Percentiles rank a stretch among this genome's conserved stretches.
These are phyloP conservation scores for Pythium aquatile DNA, from an alignment of 352 stramenopile genomes.

Conservation along the genomic window DNA sequence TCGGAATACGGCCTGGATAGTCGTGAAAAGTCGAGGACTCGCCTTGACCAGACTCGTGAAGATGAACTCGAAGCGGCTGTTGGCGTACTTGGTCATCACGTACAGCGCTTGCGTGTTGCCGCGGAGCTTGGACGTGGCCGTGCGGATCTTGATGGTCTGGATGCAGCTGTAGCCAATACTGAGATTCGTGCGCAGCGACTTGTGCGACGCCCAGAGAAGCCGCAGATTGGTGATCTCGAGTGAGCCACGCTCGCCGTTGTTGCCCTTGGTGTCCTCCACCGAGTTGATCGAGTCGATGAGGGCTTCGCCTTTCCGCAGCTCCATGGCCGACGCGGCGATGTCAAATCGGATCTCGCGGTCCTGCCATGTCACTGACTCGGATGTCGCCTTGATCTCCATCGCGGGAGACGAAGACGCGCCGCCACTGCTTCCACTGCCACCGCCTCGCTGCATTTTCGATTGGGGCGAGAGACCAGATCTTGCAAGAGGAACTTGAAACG, in stretches of 20 bases:
- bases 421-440: neutral
- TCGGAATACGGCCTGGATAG: conserved; percentile 89
- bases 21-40: conserved; percentile 90
- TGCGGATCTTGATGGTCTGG: conserved; percentile 88
- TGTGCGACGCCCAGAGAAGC: conserved; percentile 90
- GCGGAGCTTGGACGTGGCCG: conserved; percentile 86
- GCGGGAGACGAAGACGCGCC: neutral
- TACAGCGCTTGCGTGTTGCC: conserved; percentile 91
- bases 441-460: conserved; percentile 6
- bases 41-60: conserved; percentile 93
- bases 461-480: neutral
- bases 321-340: conserved; percentile 51
- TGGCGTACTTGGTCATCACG: conserved; percentile 89
- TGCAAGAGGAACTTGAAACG: neutral
- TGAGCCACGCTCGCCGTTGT: conserved; percentile 90
- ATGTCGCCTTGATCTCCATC: conserved; percentile 55
- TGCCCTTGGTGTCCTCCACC: conserved; percentile 94
- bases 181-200: conserved; percentile 80
- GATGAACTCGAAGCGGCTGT: conserved; percentile 91
- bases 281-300: conserved; percentile 92
- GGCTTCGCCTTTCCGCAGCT: conserved; percentile 76
- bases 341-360: conserved; percentile 92
- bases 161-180: conserved; percentile 86
- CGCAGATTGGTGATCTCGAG: conserved; percentile 92
- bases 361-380: conserved; percentile 83